phyloP scores from a whole-genome alignment of 306 rosid species.

The Trichosanthes truncata region DNA sequence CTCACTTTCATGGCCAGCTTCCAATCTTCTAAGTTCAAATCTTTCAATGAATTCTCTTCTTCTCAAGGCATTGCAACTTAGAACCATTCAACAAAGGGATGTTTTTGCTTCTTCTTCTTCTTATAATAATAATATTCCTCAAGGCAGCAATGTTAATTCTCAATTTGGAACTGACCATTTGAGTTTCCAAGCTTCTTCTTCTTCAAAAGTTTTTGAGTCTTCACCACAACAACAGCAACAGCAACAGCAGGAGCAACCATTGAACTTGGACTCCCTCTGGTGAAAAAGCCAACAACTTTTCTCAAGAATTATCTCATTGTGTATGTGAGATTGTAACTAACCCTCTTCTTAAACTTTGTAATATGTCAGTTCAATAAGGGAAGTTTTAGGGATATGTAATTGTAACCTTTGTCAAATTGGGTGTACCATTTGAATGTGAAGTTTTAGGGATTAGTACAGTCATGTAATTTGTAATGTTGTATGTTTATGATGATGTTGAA shows the following conservation, averaged over 20 bases:
- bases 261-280: conserved; percentile 91
- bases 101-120: conserved; percentile 11
- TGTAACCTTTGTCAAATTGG: background rate
- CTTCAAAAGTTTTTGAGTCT: conserved; percentile 31
- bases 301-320: background rate
- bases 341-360: conserved; percentile 4
- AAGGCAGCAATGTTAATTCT: conserved; percentile 30
- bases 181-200: conserved; percentile 43
- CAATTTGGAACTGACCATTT: conserved; percentile 26
- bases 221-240: conserved; percentile 22
- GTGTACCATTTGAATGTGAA: background rate
- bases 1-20: conserved; percentile 43
- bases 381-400: background rate
- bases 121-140: conserved; percentile 10
- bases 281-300: conserved; percentile 17
- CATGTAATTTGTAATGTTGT: background rate
- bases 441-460: background rate
- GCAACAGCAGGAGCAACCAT: conserved; percentile 66
- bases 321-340: background rate
- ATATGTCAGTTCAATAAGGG: conserved; percentile 1
- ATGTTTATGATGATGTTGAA: background rate
- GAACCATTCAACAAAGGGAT: conserved; percentile 45
- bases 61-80: conserved; percentile 80
- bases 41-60: conserved; percentile 61
- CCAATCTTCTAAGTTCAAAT: conserved; percentile 36